A percentile compares a stretch with the other conserved stretches of the same genome.
Conservation (phyloP, 768 basidiomycete species). For the Auriscalpium microsporum region DNA sequence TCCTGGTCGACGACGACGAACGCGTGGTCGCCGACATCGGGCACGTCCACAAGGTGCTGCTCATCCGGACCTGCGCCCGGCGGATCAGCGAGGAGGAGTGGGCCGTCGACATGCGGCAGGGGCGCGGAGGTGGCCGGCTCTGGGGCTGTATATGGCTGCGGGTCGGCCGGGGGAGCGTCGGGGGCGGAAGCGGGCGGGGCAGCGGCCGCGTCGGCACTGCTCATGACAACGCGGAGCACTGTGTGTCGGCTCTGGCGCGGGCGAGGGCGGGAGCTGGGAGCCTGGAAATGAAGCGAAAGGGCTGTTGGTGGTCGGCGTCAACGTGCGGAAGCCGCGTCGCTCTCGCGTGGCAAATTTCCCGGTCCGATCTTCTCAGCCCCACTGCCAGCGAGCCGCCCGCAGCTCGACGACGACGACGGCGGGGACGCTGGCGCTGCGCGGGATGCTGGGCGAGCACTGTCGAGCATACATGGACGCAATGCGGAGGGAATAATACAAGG, state of each 20-base stretch:
- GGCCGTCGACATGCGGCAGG: conserved; percentile 19
- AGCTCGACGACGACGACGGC: not conserved
- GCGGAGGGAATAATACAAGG: no score
- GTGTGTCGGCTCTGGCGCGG: not conserved
- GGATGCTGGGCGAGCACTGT: no score
- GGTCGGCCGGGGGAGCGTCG: conserved; percentile 22
- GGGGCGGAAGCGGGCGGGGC: conserved; percentile 21
- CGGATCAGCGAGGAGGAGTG: not conserved
- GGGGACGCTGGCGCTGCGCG: not conserved
- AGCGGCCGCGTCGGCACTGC: conserved; percentile 31
- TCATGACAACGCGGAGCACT: conserved; percentile 28
- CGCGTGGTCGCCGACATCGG: conserved; percentile 7
- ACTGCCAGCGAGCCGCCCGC: not conserved
- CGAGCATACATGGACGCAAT: no score
- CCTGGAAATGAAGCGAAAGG: conserved; percentile 4
- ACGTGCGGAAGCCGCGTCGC: conserved; percentile 2
- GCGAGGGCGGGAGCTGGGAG: conserved; percentile 1
- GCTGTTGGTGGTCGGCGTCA: conserved; percentile 4
- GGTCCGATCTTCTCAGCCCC: not conserved
- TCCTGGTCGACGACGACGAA: conserved; percentile 13
- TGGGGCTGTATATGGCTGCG: conserved; percentile 15
- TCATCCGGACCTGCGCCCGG: conserved; percentile 4
- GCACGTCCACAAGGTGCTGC: not conserved
- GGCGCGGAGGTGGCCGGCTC: conserved; percentile 14
- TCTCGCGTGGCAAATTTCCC: conserved; percentile 1